These are phyloP conservation scores for Sporothrix dimorphospora DNA, from an alignment of 2,329 filamentous ascomycete genomes.

Conservation along the genomic window DNA sequence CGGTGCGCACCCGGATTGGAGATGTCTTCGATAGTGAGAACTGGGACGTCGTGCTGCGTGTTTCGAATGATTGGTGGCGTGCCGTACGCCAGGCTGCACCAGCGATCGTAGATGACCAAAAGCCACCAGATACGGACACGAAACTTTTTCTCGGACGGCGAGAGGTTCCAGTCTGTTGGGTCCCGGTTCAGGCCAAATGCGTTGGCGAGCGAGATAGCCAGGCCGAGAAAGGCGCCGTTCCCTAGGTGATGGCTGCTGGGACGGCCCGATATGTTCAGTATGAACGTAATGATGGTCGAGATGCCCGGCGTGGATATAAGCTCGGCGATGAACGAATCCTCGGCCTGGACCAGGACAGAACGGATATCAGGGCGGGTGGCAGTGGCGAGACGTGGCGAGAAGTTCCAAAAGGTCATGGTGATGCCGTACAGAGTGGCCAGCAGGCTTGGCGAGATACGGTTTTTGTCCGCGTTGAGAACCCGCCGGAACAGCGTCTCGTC, in stretches of 20 bases:
- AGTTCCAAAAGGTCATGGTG: neutral
- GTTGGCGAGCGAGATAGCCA: neutral
- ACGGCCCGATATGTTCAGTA: neutral
- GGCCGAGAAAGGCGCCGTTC: neutral
- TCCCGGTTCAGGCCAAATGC: neutral
- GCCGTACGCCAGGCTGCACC: neutral
- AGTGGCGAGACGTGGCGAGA: neutral
- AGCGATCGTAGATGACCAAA: neutral
- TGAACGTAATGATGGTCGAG: neutral
- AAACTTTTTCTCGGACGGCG: neutral
- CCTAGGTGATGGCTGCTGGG: neutral
- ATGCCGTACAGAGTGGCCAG: neutral
- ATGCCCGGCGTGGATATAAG: neutral
- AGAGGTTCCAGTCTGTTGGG: neutral
- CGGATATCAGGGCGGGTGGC: neutral
- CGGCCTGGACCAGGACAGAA: neutral
- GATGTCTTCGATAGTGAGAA: neutral
- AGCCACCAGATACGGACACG: neutral
- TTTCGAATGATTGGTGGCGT: neutral
- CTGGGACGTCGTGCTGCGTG: neutral
- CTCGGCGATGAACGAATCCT: neutral
- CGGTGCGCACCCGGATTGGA: neutral
- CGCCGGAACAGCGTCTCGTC: neutral
- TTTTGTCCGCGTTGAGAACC: neutral
- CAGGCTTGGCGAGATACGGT: neutral